Base-by-base conservation (phyloP, 192 early-diverging fungal species). In the Rhizoclosmatium sp. region DNA sequence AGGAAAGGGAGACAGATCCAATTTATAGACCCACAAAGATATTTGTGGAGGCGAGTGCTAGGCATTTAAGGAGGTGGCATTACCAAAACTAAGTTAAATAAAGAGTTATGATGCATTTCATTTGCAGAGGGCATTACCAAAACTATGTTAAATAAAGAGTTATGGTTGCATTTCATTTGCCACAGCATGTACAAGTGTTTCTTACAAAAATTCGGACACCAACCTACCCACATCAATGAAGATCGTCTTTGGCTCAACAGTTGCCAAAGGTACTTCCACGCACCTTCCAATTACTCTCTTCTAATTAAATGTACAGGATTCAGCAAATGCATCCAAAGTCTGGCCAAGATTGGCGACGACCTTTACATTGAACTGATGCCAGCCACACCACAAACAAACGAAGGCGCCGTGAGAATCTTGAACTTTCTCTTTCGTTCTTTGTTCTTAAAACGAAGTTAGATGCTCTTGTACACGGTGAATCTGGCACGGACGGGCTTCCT, bases 401-500 rank as follows among this genome's bases (percentile, higher is more conserved):
- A 68, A 12, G 47, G 40, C 10, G 21, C 47, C 4, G 40, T 68
- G 40, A 68, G 47, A 64, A 64, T 41, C 21, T 39, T 41, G 7
- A 16, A 41, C 21, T 54, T 58, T 67, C 2, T 23, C 40, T 16
- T 19, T 41, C 16, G 47, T 70, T 42, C 42, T 54, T 54, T 54
- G 5, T 0, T 54, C 5, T 54, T 54, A 12, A 54, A 12, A 16
- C 16, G 51, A 66, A 21, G 65, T 54, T 48, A 84, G 80, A 66
- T 83, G 19, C 58, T 75, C 16, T 85, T 94, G 21, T 86, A 87
- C n/a, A 87, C 90, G 2, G 83, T 92, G 72, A 94, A 92, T 76
- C 83, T 91, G 5, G 87, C 93, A 16, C 89, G 91, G 40, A 91
- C 93, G 0, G 92, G 91, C 2, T 91, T 87, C 70, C 87, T 86